Evolutionary conservation across 2,329 filamentous ascomycete species (phyloP).

Genomic region (Microsporum ferrugineum): DNA sequence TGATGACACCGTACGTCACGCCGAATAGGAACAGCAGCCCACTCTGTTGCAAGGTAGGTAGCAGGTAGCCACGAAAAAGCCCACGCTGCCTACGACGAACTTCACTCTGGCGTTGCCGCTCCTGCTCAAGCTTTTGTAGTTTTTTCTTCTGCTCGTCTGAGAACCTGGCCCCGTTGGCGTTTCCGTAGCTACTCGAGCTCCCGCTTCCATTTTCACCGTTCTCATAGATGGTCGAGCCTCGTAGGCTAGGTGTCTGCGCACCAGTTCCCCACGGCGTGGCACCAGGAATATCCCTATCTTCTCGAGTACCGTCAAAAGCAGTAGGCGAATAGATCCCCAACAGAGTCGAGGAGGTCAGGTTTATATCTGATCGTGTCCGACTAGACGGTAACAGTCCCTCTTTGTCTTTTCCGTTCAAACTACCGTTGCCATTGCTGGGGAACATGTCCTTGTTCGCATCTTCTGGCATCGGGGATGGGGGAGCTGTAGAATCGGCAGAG

Average conservation of each 20-base stretch:
- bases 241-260: slow-evolving; percentile 52
- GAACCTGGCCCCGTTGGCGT: background rate
- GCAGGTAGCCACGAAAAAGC: slow-evolving; percentile 29
- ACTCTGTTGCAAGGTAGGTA: slow-evolving; percentile 48
- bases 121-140: background rate
- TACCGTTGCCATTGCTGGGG: slow-evolving; percentile 5
- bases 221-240: slow-evolving; percentile 11
- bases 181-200: background rate
- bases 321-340: slow-evolving; percentile 78
- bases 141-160: background rate
- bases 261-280: slow-evolving; percentile 67
- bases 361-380: slow-evolving; percentile 66
- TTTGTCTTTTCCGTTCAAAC: slow-evolving; percentile 18
- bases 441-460: slow-evolving; percentile 1
- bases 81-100: background rate
- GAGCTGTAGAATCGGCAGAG: slow-evolving; percentile 24
- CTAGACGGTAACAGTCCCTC: slow-evolving; percentile 40
- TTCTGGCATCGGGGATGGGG: slow-evolving; percentile 22
- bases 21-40: slow-evolving; percentile 66
- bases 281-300: slow-evolving; percentile 7
- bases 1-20: slow-evolving; percentile 67
- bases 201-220: background rate
- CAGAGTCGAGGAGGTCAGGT: slow-evolving; percentile 79
- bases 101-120: background rate
- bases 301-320: slow-evolving; percentile 36